phyloP scores from a whole-genome alignment of 2,329 filamentous ascomycete species.

The Xylaria multiplex region DNA sequence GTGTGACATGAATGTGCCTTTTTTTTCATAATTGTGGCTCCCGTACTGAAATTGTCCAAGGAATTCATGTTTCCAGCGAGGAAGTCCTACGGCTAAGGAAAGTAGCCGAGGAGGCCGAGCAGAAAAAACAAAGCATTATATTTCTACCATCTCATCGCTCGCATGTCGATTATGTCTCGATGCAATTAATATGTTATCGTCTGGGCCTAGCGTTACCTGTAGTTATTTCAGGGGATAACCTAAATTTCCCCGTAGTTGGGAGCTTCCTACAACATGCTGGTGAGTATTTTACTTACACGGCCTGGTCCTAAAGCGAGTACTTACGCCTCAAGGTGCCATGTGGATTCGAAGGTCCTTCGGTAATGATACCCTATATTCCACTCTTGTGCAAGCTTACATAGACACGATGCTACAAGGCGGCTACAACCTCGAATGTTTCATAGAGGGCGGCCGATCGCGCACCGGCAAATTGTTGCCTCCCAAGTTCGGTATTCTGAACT shows the following conservation, averaged over 20 bases:
- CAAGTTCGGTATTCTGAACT: slow-evolving; percentile 94
- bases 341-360: slow-evolving; percentile 94
- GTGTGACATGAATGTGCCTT: not conserved
- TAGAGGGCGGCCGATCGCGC: slow-evolving; percentile 91
- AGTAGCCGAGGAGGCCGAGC: slow-evolving; percentile 83
- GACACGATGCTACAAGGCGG: slow-evolving; percentile 90
- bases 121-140: slow-evolving; percentile 93
- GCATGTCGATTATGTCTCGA: slow-evolving; percentile 94
- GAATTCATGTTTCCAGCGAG: slow-evolving; percentile 94
- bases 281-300: slow-evolving; percentile 31
- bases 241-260: slow-evolving; percentile 92
- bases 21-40: not conserved
- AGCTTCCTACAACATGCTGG: slow-evolving; percentile 94
- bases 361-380: slow-evolving; percentile 88
- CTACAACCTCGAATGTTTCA: slow-evolving; percentile 97
- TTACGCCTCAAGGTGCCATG: slow-evolving; percentile 70
- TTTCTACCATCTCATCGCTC: slow-evolving; percentile 95
- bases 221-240: slow-evolving; percentile 93
- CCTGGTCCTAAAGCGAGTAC: not conserved
- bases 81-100: slow-evolving; percentile 85
- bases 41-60: slow-evolving; percentile 33
- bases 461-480: slow-evolving; percentile 94
- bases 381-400: slow-evolving; percentile 95
- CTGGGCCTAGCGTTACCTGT: slow-evolving; percentile 88
- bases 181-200: slow-evolving; percentile 95